Percentiles rank a stretch among this genome's conserved stretches.
These are phyloP conservation scores for Galium porrigens DNA, from an alignment of 305 asterid genomes.

Conservation along the genomic window DNA sequence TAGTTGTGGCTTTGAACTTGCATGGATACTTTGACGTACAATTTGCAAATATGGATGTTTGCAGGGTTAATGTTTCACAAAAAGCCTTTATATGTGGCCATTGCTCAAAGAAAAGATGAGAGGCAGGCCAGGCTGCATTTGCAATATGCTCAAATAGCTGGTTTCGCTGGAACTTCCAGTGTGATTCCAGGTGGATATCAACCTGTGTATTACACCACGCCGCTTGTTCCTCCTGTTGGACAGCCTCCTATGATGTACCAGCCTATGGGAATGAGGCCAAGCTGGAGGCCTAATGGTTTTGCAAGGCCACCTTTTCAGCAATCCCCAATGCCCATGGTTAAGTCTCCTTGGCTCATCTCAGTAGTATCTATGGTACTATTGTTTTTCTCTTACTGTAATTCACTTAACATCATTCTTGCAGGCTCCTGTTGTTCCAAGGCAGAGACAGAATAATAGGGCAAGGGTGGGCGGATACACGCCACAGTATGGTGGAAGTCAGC, in stretches of 20 bases:
- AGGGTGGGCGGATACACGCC: conserved; percentile 33
- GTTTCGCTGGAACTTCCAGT: conserved; percentile 40
- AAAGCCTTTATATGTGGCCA: conserved; percentile 63
- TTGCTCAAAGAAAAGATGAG: conserved; percentile 86
- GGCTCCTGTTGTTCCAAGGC: conserved; percentile 47
- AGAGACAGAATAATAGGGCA: conserved; percentile 42
- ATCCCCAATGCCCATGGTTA: conserved; percentile 43
- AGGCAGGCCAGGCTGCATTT: conserved; percentile 53
- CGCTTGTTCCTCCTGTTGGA: conserved; percentile 39
- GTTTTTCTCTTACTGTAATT: not conserved
- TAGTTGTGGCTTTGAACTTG: not conserved
- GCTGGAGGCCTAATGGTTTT: conserved; percentile 55
- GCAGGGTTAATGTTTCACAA: conserved; percentile 54
- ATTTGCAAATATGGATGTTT: conserved; percentile 14
- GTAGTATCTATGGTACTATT: not conserved
- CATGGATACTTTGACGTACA: not conserved
- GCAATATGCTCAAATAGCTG: conserved; percentile 42
- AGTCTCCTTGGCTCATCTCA: conserved; percentile 17
- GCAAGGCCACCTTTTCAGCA: conserved; percentile 39
- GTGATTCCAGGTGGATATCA: conserved; percentile 53
- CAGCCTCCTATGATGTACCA: conserved; percentile 44
- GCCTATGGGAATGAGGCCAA: conserved; percentile 45
- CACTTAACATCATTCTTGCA: conserved; percentile 13
- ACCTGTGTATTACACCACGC: conserved; percentile 41
- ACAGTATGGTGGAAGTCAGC: conserved; percentile 29